Evolutionary conservation across 805 yeast species (phyloP).

Genomic region (Komagataella pastoris): DNA sequence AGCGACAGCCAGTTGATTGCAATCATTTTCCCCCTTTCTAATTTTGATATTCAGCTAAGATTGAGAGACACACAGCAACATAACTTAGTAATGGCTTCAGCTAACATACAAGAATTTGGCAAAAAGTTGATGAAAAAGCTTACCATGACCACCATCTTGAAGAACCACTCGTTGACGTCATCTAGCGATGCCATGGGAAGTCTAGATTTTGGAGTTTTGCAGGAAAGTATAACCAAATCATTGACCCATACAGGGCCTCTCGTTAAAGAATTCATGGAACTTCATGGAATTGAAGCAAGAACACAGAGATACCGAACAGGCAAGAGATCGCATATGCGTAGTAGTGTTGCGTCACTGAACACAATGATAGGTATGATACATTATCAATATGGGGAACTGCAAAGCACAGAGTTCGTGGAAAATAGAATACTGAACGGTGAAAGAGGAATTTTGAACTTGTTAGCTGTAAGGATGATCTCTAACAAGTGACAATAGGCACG

Average conservation of each 20-base stretch:
- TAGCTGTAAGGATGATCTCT: background rate
- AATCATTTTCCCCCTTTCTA: background rate
- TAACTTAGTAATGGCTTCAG: background rate
- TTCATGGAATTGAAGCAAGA: background rate
- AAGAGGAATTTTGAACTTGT: slow-evolving; percentile 1
- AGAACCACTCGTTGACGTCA: background rate
- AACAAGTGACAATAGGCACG: background rate
- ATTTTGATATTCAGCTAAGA: background rate
- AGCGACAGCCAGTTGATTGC: background rate
- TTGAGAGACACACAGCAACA: background rate
- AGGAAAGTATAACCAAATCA: background rate
- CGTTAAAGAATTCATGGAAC: background rate
- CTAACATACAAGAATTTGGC: background rate
- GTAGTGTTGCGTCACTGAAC: slow-evolving; percentile 5
- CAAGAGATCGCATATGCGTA: background rate
- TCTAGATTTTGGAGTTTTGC: slow-evolving; percentile 1
- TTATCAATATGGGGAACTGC: slow-evolving; percentile 10
- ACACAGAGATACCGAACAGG: background rate
- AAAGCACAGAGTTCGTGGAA: slow-evolving; percentile 10
- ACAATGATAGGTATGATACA: slow-evolving; percentile 14
- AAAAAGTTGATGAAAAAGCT: background rate
- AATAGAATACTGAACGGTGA: slow-evolving; percentile 12
- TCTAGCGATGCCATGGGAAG: background rate
- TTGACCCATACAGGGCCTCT: background rate
- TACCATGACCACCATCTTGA: background rate